Base-by-base conservation (phyloP, 345 rosid species). In the Populus simonii region DNA sequence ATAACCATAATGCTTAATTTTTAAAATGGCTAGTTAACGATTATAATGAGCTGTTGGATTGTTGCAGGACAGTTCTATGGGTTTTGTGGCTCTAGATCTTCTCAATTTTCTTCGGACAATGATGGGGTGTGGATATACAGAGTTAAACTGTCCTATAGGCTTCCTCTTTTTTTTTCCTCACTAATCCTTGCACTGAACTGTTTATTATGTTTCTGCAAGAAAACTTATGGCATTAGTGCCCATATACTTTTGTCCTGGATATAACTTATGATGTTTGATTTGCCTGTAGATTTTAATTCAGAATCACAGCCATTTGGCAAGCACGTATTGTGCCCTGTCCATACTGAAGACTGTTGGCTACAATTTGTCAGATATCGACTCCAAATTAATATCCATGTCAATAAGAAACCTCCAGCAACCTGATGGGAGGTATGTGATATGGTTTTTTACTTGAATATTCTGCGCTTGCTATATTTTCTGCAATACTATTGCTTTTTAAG, bases 391-490 rank as follows among this genome's bases (percentile, higher is more conserved):
- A 10, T 74, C 87, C 81, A 76, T 70, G 11, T 92, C 99, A 29
- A 80, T 96, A 93, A 92, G 84, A 84, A 92, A 88, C 78, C 96
- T 93, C 70, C 99, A 96, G 79, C 93, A 87, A 82, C 86, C 89
- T 53, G 91, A 93, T 87, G 98, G 99, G 76, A 92, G 98, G 97
- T 93, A 86, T 65, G 79, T 23, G 39, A 23, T 73, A 22, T 18
- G 17, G 33, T 65, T 79, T 51, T 29, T 9, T 75, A 77, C 51
- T 35, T 75, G 18, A 55, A 41, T 78, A 29, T 45, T 33, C 45
- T 49, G 25, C 23, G 27, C 51, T 25, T 18, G 55, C 9, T 57
- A 10, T 38, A 25, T 25, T 70, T 15, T 62, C 47, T 15, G 25
- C 25, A 55, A 22, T 22, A 7, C n/a, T 22, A 10, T 10, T 31